Evolutionary conservation across 176 grass and related monocot genomes (phyloP).

Genomic region (Oryza glaberrima): DNA sequence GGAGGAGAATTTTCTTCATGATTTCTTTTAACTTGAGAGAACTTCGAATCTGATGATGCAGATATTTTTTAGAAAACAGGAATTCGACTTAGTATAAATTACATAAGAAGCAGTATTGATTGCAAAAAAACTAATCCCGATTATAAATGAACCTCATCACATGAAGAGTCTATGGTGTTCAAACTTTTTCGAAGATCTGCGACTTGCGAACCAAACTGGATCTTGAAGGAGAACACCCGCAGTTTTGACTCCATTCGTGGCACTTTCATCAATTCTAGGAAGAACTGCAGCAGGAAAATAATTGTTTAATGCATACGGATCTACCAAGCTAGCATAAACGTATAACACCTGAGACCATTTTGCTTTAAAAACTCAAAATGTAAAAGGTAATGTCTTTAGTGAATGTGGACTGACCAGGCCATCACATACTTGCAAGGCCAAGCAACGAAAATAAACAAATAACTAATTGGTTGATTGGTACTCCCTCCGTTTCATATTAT

Average conservation of each 20-base stretch:
- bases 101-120: neutral
- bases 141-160: slow-evolving; percentile 65
- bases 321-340: slow-evolving; percentile 30
- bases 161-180: slow-evolving; percentile 82
- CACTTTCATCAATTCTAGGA: slow-evolving; percentile 99
- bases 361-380: neutral
- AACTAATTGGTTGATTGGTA: neutral
- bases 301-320: slow-evolving; percentile 29
- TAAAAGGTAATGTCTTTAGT: neutral
- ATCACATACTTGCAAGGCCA: neutral
- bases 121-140: neutral
- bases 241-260: slow-evolving; percentile 97
- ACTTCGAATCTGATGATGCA: slow-evolving; percentile 72
- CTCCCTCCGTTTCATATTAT: too few species aligned
- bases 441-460: neutral
- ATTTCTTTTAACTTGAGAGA: slow-evolving; percentile 96
- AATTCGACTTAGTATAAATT: neutral
- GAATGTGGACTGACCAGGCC: neutral
- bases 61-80: slow-evolving; percentile 26
- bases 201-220: slow-evolving; percentile 89
- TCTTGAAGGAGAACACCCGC: slow-evolving; percentile 97
- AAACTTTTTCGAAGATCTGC: slow-evolving; percentile 85
- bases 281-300: slow-evolving; percentile 73
- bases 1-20: slow-evolving; percentile 97
- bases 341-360: slow-evolving; percentile 2